Percentiles rank a stretch among this genome's conserved stretches.
Evolutionary conservation across 176 grass and related monocot species (phyloP).

Genomic region (Saccharum officinarum): DNA sequence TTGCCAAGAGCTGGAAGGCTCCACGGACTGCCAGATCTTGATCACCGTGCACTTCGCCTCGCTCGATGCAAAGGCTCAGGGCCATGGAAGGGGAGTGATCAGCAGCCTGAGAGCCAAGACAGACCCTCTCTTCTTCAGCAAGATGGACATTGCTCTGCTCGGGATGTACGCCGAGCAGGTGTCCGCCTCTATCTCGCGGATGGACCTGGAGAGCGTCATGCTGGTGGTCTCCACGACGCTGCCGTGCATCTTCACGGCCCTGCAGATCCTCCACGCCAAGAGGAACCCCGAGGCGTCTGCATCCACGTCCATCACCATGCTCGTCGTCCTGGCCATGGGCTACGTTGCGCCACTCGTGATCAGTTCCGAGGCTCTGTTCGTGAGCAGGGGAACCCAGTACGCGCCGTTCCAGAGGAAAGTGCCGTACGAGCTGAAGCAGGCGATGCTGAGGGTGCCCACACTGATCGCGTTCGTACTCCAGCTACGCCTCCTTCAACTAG

Average conservation of each 20-base stretch:
- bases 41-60: too few species aligned
- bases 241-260: conserved; percentile 35
- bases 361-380: conserved; percentile 54
- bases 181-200: background rate
- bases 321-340: conserved; percentile 42
- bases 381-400: conserved; percentile 29
- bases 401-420: background rate
- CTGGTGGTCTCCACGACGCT: conserved; percentile 39
- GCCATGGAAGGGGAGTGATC: background rate
- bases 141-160: too few species aligned
- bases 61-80: background rate
- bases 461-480: conserved; percentile 50
- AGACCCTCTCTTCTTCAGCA: too few species aligned
- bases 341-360: conserved; percentile 47
- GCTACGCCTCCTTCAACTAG: conserved; percentile 37
- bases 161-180: too few species aligned
- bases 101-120: too few species aligned
- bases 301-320: conserved; percentile 38
- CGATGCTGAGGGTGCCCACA: conserved; percentile 45
- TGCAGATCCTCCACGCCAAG: conserved; percentile 52
- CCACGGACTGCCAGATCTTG: conserved; percentile 41
- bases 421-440: conserved; percentile 51
- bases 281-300: background rate
- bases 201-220: background rate
- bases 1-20: conserved; percentile 37